Evolutionary conservation across 768 basidiomycete species (phyloP).

Genomic region (Tricholoma terreum): DNA sequence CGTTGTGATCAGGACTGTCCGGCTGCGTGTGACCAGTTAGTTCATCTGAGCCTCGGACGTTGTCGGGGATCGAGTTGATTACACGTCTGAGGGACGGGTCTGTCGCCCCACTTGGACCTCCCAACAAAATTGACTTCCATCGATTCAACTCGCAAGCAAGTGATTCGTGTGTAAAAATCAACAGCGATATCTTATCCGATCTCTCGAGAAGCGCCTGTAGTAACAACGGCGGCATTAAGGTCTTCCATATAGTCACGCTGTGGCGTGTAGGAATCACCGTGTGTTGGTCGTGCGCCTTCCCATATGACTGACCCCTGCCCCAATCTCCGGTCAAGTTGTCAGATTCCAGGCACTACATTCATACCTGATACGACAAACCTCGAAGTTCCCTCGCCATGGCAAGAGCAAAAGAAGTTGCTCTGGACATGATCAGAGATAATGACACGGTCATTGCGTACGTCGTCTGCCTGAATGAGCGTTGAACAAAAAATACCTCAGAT

Average conservation of each 20-base stretch:
- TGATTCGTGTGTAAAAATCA: no score
- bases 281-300: neutral
- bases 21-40: no score
- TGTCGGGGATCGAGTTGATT: no score
- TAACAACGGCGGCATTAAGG: neutral
- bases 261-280: neutral
- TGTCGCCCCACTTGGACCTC: no score
- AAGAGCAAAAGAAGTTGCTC: neutral
- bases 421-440: neutral
- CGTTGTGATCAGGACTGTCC: no score
- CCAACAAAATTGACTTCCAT: no score
- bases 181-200: neutral
- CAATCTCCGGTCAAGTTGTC: neutral
- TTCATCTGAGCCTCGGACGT: no score
- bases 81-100: no score
- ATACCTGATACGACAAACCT: neutral
- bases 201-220: neutral
- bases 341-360: neutral
- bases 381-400: neutral
- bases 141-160: no score
- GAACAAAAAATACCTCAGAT: neutral
- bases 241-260: neutral
- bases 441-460: slow-evolving; percentile 17
- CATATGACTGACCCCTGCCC: neutral
- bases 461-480: neutral